Evolutionary conservation across 495 filamentous ascomycete genomes (phyloP).

Genomic region (Tetracladium setigerum): DNA sequence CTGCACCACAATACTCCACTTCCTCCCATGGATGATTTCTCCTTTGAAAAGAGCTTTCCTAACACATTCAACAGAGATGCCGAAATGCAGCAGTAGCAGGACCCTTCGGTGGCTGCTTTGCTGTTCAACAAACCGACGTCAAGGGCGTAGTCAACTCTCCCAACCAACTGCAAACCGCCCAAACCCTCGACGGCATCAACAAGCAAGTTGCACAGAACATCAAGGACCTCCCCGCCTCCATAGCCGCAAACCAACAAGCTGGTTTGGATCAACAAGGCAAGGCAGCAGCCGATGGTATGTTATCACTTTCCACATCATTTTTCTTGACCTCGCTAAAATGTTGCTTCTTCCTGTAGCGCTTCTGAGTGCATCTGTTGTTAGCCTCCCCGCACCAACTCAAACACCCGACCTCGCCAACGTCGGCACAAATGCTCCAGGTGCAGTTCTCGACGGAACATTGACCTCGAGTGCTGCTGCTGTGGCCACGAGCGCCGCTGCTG

Average conservation of each 20-base stretch:
- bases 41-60: no score
- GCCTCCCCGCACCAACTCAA: not conserved
- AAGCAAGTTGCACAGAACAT: constrained; percentile 26
- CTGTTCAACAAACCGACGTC: constrained; percentile 36
- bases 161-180: constrained; percentile 23
- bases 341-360: not conserved
- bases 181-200: constrained; percentile 23
- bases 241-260: constrained; percentile 28
- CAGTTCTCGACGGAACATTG: not conserved
- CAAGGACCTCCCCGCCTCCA: constrained; percentile 27
- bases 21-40: no score
- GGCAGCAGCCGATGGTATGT: constrained; percentile 21
- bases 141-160: constrained; percentile 28
- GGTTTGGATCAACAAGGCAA: constrained; percentile 25
- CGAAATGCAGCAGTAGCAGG: constrained; percentile 48
- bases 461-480: not conserved
- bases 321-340: not conserved
- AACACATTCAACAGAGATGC: constrained; percentile 25
- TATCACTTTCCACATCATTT: not conserved
- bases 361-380: constrained; percentile 1
- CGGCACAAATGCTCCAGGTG: constrained; percentile 5
- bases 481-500: constrained; percentile 1
- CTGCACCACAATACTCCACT: no score
- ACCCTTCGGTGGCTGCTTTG: constrained; percentile 47
- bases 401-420: constrained; percentile 6